Base-by-base conservation (phyloP, 768 basidiomycete species). In the Cystobasidium onofrii region DNA sequence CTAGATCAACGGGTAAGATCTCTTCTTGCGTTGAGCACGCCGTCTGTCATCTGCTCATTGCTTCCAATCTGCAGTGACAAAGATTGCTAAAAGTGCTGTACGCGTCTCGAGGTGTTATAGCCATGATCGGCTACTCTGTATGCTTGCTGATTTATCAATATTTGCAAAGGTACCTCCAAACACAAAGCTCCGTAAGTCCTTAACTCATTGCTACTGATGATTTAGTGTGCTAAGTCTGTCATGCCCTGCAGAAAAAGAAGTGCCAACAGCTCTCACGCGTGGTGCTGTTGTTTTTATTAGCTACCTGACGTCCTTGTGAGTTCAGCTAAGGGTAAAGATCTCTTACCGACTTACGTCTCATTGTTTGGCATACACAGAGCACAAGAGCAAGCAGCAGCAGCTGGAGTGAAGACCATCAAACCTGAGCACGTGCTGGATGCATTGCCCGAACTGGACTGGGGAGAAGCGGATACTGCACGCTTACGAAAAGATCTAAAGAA, bases 251-350 rank as follows among this genome's bases (percentile, higher is more conserved):
- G 69, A 71, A 36, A 95, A 93, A 75, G 95, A 97, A 73, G 90
- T 90, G 0, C 87, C 93, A 0, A 80, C 90, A 0, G 90, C 92
- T 15, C 84, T 96, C 12, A 85, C 90, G 17, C 93, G 93, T 80
- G 89, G 89, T 34, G 91, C 93, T 1, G 94, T 94, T 0, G 89
- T 97, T 64, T 98, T 97, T 81, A 93, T 99, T 77, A 94, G 90
- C 80, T 95, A 93, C 78, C 84, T 98, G 9, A 89, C 94, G 89
- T 80, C 77, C 88, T 83, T 65, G 27, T 75, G 9, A n/a, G 75
- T 61, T 20, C 46, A 17, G n/a, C n/a, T 43, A 9, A 20, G 2
- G 1, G 34, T 15, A 39, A 6, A 39, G 6, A 39, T 15, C 7
- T 15, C 15, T 39, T 15, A 39, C 6, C 39, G 15, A 15, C 7